Conservation (phyloP, 208 protist species). For the Trypanosoma cruzi region DNA sequence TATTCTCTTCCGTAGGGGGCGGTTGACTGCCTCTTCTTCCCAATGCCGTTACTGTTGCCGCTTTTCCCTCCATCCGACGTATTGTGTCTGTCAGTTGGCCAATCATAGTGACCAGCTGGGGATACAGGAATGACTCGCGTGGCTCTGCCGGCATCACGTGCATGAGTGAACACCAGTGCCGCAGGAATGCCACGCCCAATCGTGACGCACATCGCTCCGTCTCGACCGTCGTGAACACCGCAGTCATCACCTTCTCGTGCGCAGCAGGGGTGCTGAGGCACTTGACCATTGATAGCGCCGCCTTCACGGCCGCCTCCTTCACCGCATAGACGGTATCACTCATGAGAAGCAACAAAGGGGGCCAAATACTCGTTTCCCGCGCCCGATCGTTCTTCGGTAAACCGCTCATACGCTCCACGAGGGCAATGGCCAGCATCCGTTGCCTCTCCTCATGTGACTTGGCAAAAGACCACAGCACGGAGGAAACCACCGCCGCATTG, state of each 20-base stretch:
- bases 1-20: background rate
- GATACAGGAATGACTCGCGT: constrained; percentile 65
- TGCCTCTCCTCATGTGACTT: constrained; percentile 29
- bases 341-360: constrained; percentile 49
- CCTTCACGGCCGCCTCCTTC: constrained; percentile 57
- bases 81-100: constrained; percentile 38
- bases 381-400: constrained; percentile 36
- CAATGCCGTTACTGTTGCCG: background rate
- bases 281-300: constrained; percentile 40
- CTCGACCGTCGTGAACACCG: constrained; percentile 42
- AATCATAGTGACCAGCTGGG: constrained; percentile 54
- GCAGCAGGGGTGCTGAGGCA: constrained; percentile 33
- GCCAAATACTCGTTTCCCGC: constrained; percentile 41
- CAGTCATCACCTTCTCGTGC: constrained; percentile 55
- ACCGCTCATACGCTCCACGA: constrained; percentile 45
- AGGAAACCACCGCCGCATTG: constrained; percentile 42
- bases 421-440: constrained; percentile 48
- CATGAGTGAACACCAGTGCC: constrained; percentile 55
- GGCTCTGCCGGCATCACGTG: constrained; percentile 65
- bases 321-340: constrained; percentile 47
- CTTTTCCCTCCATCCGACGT: background rate
- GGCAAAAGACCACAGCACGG: constrained; percentile 44
- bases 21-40: constrained; percentile 25
- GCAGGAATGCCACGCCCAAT: constrained; percentile 42
- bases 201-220: constrained; percentile 46